Evolutionary conservation across 768 basidiomycete species (phyloP), one percentile per base, ranked within the genome.

Genomic region (Pseudohyphozyma bogoriensis): DNA sequence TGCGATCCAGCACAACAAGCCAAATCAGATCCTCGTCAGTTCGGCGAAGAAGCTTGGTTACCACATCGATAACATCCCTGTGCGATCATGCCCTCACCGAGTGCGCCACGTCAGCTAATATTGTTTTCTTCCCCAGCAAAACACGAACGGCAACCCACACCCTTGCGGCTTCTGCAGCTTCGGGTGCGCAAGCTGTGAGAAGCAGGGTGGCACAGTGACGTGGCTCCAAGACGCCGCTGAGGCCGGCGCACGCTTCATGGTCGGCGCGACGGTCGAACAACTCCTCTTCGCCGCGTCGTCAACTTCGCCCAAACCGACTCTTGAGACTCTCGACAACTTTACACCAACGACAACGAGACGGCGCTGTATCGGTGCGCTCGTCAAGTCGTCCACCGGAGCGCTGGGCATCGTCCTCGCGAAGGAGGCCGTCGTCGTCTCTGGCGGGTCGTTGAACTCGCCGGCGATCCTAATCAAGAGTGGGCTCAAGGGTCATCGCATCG

Each of bases 401-500:
- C 39, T 60, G 35, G 50, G 59, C 12, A 12, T 70, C 46, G 18
- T 61, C 11, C 50, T 56, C 16, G 62, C 64, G 16, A 44, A 59
- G 28, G 39, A 66, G 59, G 56, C 58, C 0, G 69, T 70, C 12
- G 67, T 73, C 24, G 58, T 72, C 46, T 68, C 69, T 4, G 71
- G 62, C 0, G 72, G 72, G 0, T 59, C 65, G 12, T 50, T 72
- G 44, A 67, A 73, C 59, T 62, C 59, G 20, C 72, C 72, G 0
- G 70, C 67, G 1, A 54, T 73, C 22, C 58, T 73, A 18, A 54
- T 72, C 33, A 57, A 69, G 33, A 69, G 66, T 33, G 68, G 68
- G 5, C 45, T 72, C 16, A 68, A 65, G 56, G 70, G 69, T 61
- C 67, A 70, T 8, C 51, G 64, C 44, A 68, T 73, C 45, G 72